These are phyloP conservation scores for Retiboletus flavoniger DNA, from an alignment of 1,284 basidiomycete species.

Conservation along the genomic window DNA sequence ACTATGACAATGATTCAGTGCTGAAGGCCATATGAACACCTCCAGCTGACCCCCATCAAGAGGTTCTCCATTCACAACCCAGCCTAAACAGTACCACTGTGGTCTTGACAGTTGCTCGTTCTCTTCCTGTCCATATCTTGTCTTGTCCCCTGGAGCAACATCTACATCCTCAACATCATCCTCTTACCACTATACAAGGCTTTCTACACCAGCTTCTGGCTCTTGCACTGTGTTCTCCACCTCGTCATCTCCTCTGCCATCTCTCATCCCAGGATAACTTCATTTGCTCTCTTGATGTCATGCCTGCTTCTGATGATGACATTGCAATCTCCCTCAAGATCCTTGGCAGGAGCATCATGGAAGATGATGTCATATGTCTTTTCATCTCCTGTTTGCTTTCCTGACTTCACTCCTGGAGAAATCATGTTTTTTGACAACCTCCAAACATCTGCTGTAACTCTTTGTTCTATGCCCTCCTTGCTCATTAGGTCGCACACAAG, in stretches of 20 bases:
- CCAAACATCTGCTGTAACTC: slow-evolving; percentile 38
- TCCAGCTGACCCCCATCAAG: slow-evolving; percentile 45
- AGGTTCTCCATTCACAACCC: slow-evolving; percentile 49
- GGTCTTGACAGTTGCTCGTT: slow-evolving; percentile 40
- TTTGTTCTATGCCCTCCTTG: slow-evolving; percentile 32
- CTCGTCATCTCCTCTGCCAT: slow-evolving; percentile 40
- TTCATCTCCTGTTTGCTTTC: not conserved
- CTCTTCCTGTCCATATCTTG: not conserved
- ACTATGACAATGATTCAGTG: slow-evolving; percentile 26
- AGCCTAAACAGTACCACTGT: slow-evolving; percentile 19
- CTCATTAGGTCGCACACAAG: slow-evolving; percentile 25
- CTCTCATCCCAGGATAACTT: slow-evolving; percentile 39
- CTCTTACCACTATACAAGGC: too few species aligned
- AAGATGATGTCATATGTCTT: slow-evolving; percentile 43
- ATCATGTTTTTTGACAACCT: slow-evolving; percentile 41
- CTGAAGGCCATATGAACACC: slow-evolving; percentile 28
- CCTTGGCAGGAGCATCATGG: slow-evolving; percentile 34
- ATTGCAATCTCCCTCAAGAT: slow-evolving; percentile 25
- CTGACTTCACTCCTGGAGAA: slow-evolving; percentile 30
- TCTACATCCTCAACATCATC: too few species aligned
- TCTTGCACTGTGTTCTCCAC: slow-evolving; percentile 48
- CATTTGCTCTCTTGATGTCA: too few species aligned
- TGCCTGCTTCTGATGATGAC: slow-evolving; percentile 24
- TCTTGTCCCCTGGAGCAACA: slow-evolving; percentile 10
- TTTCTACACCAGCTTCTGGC: slow-evolving; percentile 48